These are phyloP conservation scores for Fusarium subglutinans DNA, from an alignment of 2,329 filamentous ascomycete genomes.

Conservation along the genomic window DNA sequence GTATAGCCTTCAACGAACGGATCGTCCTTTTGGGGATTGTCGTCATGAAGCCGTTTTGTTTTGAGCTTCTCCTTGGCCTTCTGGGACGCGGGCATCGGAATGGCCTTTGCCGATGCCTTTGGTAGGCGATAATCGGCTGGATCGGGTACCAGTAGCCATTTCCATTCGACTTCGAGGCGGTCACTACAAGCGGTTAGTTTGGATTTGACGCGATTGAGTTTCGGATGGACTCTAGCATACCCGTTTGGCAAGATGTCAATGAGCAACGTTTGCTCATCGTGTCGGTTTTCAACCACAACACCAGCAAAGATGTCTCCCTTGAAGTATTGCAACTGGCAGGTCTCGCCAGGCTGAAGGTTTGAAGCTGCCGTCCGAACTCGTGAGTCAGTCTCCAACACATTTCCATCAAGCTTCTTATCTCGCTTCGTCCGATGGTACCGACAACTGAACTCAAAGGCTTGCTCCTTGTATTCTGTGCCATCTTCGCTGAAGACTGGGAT, in stretches of 20 bases:
- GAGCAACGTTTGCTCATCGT: conserved; percentile 77
- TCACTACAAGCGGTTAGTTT: conserved; percentile 66
- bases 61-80: conserved; percentile 74
- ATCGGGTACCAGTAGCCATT: conserved; percentile 80
- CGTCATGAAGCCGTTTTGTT: conserved; percentile 68
- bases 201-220: background rate
- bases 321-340: conserved; percentile 87
- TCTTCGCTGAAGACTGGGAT: conserved; percentile 90
- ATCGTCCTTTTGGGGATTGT: conserved; percentile 72
- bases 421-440: conserved; percentile 92
- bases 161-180: conserved; percentile 82
- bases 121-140: conserved; percentile 74
- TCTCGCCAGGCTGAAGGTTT: conserved; percentile 74
- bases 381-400: conserved; percentile 74
- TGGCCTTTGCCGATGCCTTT: conserved; percentile 78
- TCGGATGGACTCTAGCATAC: conserved; percentile 58
- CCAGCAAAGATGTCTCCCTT: conserved; percentile 91
- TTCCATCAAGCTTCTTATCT: conserved; percentile 76
- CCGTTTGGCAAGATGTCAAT: conserved; percentile 86
- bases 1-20: conserved; percentile 73
- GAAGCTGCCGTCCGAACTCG: conserved; percentile 75
- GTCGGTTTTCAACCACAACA: conserved; percentile 83
- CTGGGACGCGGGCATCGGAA: conserved; percentile 72
- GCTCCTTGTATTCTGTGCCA: conserved; percentile 90
- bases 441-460: conserved; percentile 92